Evolutionary conservation across 2,329 filamentous ascomycete genomes (phyloP).

Genomic region (Stagonosporopsis vannaccii): DNA sequence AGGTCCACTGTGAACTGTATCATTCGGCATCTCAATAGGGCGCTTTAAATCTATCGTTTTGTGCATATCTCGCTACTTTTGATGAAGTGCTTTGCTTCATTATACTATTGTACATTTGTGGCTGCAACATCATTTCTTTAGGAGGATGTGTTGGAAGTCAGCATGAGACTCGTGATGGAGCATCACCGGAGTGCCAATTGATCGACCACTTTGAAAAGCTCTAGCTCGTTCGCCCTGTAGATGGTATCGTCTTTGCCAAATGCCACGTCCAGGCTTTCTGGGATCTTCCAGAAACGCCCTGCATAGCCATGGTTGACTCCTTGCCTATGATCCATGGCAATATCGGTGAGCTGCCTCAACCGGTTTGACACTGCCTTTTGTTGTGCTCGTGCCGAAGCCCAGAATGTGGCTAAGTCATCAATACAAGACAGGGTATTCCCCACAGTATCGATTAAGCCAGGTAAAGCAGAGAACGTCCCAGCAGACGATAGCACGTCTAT

Average conservation of each 20-base stretch:
- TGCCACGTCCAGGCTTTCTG: slow-evolving; percentile 51
- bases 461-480: slow-evolving; percentile 53
- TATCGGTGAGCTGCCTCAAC: slow-evolving; percentile 54
- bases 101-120: slow-evolving; percentile 5
- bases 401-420: slow-evolving; percentile 64
- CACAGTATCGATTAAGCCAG: slow-evolving; percentile 64
- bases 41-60: not conserved
- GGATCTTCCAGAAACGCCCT: slow-evolving; percentile 47
- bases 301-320: slow-evolving; percentile 35
- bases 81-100: not conserved
- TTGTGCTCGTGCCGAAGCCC: slow-evolving; percentile 65
- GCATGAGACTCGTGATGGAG: not conserved
- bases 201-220: slow-evolving; percentile 40
- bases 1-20: slow-evolving; percentile 3
- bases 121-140: not conserved
- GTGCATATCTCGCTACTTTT: not conserved
- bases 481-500: slow-evolving; percentile 71
- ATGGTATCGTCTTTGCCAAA: slow-evolving; percentile 55
- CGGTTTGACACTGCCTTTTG: slow-evolving; percentile 58
- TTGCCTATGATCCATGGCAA: slow-evolving; percentile 47
- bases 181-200: slow-evolving; percentile 28
- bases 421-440: slow-evolving; percentile 62
- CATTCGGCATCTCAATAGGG: not conserved
- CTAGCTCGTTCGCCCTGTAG: slow-evolving; percentile 46
- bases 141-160: not conserved